Evolutionary conservation across 2,329 filamentous ascomycete genomes (phyloP).

Genomic region (Aspergillus fumigatus): DNA sequence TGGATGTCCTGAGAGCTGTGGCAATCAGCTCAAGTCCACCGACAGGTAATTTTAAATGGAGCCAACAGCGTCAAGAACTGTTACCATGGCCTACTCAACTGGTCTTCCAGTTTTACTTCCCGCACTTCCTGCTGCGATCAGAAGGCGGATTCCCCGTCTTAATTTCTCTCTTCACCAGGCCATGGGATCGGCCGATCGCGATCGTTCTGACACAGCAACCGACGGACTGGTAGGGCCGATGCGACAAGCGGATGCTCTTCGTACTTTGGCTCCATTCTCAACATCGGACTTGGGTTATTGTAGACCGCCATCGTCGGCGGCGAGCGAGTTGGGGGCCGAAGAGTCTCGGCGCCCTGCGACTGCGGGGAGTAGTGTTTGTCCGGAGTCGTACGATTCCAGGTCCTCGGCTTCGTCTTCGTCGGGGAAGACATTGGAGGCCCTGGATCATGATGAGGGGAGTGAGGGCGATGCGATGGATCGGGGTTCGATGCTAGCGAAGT

Average conservation of each 20-base stretch:
- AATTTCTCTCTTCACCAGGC: conserved; percentile 14
- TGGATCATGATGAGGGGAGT: conserved; percentile 12
- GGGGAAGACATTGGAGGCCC: conserved; percentile 18
- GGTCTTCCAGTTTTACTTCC: conserved; percentile 14
- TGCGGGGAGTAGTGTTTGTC: conserved; percentile 8
- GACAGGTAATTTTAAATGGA: conserved; percentile 1
- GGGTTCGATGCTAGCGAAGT: conserved; percentile 12
- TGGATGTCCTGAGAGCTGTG: neutral
- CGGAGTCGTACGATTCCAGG: conserved; percentile 4
- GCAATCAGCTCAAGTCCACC: neutral
- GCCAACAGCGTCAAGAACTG: neutral
- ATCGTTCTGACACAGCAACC: conserved; percentile 1
- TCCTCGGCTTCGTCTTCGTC: conserved; percentile 4
- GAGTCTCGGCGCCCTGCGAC: conserved; percentile 10
- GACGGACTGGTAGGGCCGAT: neutral
- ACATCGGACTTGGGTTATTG: conserved; percentile 1
- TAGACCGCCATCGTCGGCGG: neutral
- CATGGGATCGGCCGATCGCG: neutral
- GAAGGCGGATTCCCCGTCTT: conserved; percentile 23
- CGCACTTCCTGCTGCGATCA: conserved; percentile 23
- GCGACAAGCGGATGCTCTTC: neutral
- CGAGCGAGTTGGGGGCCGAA: neutral
- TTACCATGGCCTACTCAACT: conserved; percentile 17
- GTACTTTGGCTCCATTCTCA: neutral
- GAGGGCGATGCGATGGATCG: conserved; percentile 7